Evolutionary conservation across 768 basidiomycete genomes (phyloP).

Genomic region (Gloeostereum incarnatum): DNA sequence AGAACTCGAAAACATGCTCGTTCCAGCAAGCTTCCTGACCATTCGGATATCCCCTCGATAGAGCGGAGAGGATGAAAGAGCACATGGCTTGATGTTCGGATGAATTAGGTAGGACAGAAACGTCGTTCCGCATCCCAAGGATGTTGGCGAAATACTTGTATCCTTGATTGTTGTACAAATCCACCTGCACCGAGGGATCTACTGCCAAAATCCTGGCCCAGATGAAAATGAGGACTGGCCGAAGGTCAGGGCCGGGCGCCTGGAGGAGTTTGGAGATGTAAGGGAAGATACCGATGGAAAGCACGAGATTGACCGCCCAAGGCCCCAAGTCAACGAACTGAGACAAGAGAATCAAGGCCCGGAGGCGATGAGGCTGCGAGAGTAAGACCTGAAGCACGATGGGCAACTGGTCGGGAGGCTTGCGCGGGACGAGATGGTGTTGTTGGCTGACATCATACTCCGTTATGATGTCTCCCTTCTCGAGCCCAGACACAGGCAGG

Average conservation of each 20-base stretch:
- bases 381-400: constrained; percentile 96
- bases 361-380: constrained; percentile 91
- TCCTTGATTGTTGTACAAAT: constrained; percentile 75
- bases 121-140: constrained; percentile 58
- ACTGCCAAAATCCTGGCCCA: constrained; percentile 98
- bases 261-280: constrained; percentile 96
- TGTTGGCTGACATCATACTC: constrained; percentile 11
- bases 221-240: constrained; percentile 96
- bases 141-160: constrained; percentile 84
- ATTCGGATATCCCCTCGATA: constrained; percentile 80
- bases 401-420: constrained; percentile 94
- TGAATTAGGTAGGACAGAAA: constrained; percentile 71
- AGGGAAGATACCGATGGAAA: constrained; percentile 97
- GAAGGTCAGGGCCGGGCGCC: constrained; percentile 90
- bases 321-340: constrained; percentile 98
- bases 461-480: constrained; percentile 13
- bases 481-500: constrained; percentile 43
- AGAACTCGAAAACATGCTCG: constrained; percentile 79
- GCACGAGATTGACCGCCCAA: constrained; percentile 95
- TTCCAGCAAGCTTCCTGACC: constrained; percentile 83
- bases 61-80: constrained; percentile 86
- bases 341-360: constrained; percentile 90
- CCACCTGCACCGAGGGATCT: constrained; percentile 87
- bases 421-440: constrained; percentile 64
- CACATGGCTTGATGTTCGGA: constrained; percentile 98